Conservation (phyloP, 768 basidiomycete genomes). For the Erythrobasidium yunnanense region DNA sequence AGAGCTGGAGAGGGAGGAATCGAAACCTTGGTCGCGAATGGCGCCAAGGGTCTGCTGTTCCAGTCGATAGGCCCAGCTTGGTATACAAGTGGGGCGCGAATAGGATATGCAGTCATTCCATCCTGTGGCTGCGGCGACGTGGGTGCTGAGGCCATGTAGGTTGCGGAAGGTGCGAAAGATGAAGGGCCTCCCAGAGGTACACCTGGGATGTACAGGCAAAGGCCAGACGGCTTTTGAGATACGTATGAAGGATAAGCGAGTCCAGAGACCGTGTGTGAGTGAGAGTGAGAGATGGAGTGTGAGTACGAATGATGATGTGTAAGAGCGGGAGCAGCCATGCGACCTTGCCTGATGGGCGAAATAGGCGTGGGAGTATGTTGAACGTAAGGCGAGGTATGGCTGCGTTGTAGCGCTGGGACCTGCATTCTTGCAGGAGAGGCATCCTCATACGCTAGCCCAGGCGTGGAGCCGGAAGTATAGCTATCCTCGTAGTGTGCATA, state of each 20-base stretch:
- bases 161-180: neutral
- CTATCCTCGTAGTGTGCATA: too few relatives aligned
- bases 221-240: neutral
- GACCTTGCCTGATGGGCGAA: too few relatives aligned
- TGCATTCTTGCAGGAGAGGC: too few relatives aligned
- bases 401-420: too few relatives aligned
- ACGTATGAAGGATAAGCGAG: neutral
- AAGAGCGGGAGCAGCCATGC: too few relatives aligned
- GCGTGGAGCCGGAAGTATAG: too few relatives aligned
- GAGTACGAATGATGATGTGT: neutral
- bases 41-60: slow-evolving; percentile 15
- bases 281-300: neutral
- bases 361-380: too few relatives aligned
- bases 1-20: neutral
- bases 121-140: neutral
- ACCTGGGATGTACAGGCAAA: slow-evolving; percentile 4
- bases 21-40: neutral
- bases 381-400: too few relatives aligned
- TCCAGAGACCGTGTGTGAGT: neutral
- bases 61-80: slow-evolving; percentile 18
- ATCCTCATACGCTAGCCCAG: too few relatives aligned
- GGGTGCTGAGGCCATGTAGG: neutral
- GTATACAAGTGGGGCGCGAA: neutral
- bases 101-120: neutral
- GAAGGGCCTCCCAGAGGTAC: neutral